phyloP scores from a whole-genome alignment of 139 green algal genomes.

The Spirogloea muscicola region DNA sequence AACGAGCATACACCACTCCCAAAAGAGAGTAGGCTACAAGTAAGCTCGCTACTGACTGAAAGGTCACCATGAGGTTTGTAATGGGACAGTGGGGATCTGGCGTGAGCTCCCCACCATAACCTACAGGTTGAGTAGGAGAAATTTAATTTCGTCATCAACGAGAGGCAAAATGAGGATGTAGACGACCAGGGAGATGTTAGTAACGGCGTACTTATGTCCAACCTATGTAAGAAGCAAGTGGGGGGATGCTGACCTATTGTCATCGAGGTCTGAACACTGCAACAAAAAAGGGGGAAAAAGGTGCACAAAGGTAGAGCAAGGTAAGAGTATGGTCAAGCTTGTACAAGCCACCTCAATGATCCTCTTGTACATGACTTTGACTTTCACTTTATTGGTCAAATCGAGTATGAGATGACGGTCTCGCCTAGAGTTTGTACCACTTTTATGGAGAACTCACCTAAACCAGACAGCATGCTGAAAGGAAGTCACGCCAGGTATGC shows the following conservation, averaged over 20 bases:
- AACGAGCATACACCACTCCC: constrained; percentile 41
- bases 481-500: constrained; percentile 9
- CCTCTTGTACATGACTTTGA: background rate
- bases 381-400: background rate
- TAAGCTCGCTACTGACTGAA: constrained; percentile 33
- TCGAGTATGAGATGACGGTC: background rate
- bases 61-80: constrained; percentile 13
- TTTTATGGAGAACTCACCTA: constrained; percentile 8
- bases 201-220: background rate
- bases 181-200: background rate
- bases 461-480: constrained; percentile 36
- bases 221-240: background rate
- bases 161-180: background rate
- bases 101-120: constrained; percentile 39
- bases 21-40: constrained; percentile 41
- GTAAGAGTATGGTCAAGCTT: background rate
- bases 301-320: background rate
- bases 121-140: constrained; percentile 10
- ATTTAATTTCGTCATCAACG: background rate
- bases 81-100: constrained; percentile 26
- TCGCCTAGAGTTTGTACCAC: background rate
- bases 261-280: constrained; percentile 33
- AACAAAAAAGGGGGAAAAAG: background rate
- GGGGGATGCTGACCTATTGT: constrained; percentile 15
- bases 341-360: background rate